Base-by-base conservation (phyloP, 306 rosid species). In the Bauhinia variegata region DNA sequence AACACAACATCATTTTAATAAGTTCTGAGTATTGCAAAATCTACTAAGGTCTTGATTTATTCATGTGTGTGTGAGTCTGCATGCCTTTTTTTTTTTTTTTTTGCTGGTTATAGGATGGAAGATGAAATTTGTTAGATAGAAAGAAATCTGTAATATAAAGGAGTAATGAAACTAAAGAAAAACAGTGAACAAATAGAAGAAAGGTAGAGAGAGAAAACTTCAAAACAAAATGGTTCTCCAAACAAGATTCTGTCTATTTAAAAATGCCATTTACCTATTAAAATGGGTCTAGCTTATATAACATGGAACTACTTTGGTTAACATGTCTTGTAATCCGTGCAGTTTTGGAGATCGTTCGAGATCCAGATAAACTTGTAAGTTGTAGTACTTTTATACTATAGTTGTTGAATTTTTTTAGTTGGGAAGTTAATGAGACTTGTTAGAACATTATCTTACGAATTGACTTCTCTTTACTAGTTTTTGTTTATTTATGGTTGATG, bases 331-430 rank as follows among this genome's bases (percentile, higher is more conserved):
- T 53, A 44, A 63, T 73, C 55, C 53, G 18, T 80, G 88, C 90
- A 89, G 96, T 89, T 76, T 49, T 57, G 12, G 90, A 84, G 68
- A 84, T 86, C 66, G 83, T 80, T 42, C 78, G 36, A 67, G 60
- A 60, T 62, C 81, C 83, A 62, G 77, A 67, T 76, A 67, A 81
- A 48, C 76, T 64, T 53, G 92, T 86, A 74, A 82, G 89, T 63
- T 63, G 7, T 14, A n/a, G 28, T 2, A 23, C 28, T 23, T 23
- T 23, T 23, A 23, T 23, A 23, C 28, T 23, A 5, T 39, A 51
- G 23, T 42, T 71, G 58, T 31, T 47, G 23, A 50, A 52, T 8
- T 59, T 67, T n/a, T n/a, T 56, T 73, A 63, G 52, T 11, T 19
- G 42, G 49, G 44, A 33, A 63, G 31, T 28, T 39, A 15, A 17